Conservation (phyloP, 192 early-diverging fungal genomes). For the Rhizoclosmatium globosum region DNA sequence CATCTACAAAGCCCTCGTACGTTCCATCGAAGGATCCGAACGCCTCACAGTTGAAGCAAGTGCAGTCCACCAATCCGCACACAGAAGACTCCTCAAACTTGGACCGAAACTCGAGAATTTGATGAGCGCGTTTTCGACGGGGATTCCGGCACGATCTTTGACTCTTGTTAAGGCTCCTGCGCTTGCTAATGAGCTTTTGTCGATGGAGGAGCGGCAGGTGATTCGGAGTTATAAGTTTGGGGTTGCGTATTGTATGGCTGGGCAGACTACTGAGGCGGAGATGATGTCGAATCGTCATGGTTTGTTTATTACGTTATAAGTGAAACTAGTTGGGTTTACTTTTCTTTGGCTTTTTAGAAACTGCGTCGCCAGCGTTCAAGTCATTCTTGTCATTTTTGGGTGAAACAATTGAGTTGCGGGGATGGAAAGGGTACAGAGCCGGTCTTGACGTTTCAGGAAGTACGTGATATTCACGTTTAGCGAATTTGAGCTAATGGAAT, state of each 20-base stretch:
- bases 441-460: conserved; percentile 76
- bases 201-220: conserved; percentile 79
- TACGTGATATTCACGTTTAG: conserved; percentile 31
- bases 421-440: conserved; percentile 79
- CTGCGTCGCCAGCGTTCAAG: conserved; percentile 62
- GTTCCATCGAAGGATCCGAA: conserved; percentile 63
- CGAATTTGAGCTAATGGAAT: neutral
- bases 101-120: conserved; percentile 58
- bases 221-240: conserved; percentile 83
- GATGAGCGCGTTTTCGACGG: conserved; percentile 59
- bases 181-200: conserved; percentile 70
- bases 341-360: conserved; percentile 27
- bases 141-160: conserved; percentile 61
- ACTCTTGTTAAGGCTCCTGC: conserved; percentile 66
- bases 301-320: neutral
- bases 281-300: conserved; percentile 75
- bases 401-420: conserved; percentile 72
- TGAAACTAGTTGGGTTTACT: neutral
- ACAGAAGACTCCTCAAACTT: conserved; percentile 53
- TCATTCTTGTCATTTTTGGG: conserved; percentile 77
- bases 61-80: conserved; percentile 51
- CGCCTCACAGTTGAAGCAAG: conserved; percentile 56
- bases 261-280: conserved; percentile 79
- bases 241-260: conserved; percentile 71
- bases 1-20: conserved; percentile 61